Evolutionary conservation across 1,284 basidiomycete genomes (phyloP).

Genomic region (Boletus smithii): DNA sequence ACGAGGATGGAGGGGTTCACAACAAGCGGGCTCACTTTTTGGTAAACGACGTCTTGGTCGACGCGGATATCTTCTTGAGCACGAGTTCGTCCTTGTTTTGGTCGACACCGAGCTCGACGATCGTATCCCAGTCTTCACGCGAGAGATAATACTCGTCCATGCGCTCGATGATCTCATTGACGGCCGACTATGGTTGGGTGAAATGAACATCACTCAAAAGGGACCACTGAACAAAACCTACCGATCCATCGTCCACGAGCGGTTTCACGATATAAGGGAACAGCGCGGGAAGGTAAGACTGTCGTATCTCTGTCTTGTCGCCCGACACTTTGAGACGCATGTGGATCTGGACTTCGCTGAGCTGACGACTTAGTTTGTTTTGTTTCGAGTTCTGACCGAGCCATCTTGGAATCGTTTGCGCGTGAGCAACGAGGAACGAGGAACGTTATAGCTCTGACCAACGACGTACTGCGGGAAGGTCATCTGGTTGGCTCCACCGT

Average conservation of each 20-base stretch:
- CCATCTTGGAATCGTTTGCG: slow-evolving; percentile 66
- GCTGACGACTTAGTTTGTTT: slow-evolving; percentile 74
- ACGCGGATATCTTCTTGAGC: slow-evolving; percentile 79
- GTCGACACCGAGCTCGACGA: slow-evolving; percentile 90
- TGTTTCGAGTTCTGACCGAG: slow-evolving; percentile 97
- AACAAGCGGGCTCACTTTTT: too few relatives aligned
- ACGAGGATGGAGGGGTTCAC: too few relatives aligned
- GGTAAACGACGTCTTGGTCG: slow-evolving; percentile 85
- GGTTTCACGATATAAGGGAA: slow-evolving; percentile 80
- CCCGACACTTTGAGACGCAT: slow-evolving; percentile 94
- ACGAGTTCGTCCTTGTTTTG: slow-evolving; percentile 70
- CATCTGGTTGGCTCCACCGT: slow-evolving; percentile 65
- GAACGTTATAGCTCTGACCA: too few relatives aligned
- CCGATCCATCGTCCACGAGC: slow-evolving; percentile 66
- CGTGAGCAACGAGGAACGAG: slow-evolving; percentile 6
- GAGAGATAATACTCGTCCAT: slow-evolving; percentile 96
- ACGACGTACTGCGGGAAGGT: slow-evolving; percentile 76
- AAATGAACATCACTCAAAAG: too few relatives aligned
- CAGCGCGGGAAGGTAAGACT: slow-evolving; percentile 86
- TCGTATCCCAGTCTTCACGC: slow-evolving; percentile 94
- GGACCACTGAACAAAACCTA: too few relatives aligned
- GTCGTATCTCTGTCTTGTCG: slow-evolving; percentile 84
- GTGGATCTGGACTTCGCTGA: slow-evolving; percentile 89
- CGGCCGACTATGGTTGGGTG: slow-evolving; percentile 55
- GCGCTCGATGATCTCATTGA: slow-evolving; percentile 76